A percentile compares a stretch with the other conserved stretches of the same genome.
These are phyloP conservation scores for Lophium mytilinum DNA, from an alignment of 495 filamentous ascomycete species.

Conservation along the genomic window DNA sequence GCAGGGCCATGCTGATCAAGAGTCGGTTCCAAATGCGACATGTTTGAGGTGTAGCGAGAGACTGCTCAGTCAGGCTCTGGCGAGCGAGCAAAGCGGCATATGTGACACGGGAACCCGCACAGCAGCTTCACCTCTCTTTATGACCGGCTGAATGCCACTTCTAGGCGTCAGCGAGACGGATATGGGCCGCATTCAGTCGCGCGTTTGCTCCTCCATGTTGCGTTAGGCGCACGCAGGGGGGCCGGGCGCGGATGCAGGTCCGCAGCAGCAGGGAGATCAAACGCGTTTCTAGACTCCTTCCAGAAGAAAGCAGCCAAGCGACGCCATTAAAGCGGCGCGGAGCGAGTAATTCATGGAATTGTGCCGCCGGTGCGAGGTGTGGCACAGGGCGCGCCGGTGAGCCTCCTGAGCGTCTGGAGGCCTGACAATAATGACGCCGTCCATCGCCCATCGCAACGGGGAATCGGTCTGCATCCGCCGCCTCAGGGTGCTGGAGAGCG, in stretches of 20 bases:
- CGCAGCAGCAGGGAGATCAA: constrained; percentile 14
- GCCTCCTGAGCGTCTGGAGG: no score
- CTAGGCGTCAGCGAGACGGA: background rate
- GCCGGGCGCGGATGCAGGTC: background rate
- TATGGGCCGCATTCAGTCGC: background rate
- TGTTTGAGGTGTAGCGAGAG: constrained; percentile 5
- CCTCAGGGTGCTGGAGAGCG: background rate
- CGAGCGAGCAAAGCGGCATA: background rate
- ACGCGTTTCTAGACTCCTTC: constrained; percentile 26
- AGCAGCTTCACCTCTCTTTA: background rate
- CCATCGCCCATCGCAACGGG: no score
- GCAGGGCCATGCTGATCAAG: constrained; percentile 7
- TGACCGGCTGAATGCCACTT: background rate
- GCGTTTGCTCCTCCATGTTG: background rate
- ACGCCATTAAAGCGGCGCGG: constrained; percentile 6
- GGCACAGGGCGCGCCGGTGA: background rate
- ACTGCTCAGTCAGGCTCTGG: background rate
- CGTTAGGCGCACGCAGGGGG: background rate
- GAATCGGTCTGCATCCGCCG: no score
- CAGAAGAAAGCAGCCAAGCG: constrained; percentile 25
- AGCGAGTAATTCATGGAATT: constrained; percentile 1
- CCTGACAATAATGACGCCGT: background rate
- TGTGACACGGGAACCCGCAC: background rate
- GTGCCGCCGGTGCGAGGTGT: constrained; percentile 3
- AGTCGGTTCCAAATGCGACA: constrained; percentile 4